Conservation (phyloP, 768 basidiomycete genomes). For the Lentinula detonsa region DNA sequence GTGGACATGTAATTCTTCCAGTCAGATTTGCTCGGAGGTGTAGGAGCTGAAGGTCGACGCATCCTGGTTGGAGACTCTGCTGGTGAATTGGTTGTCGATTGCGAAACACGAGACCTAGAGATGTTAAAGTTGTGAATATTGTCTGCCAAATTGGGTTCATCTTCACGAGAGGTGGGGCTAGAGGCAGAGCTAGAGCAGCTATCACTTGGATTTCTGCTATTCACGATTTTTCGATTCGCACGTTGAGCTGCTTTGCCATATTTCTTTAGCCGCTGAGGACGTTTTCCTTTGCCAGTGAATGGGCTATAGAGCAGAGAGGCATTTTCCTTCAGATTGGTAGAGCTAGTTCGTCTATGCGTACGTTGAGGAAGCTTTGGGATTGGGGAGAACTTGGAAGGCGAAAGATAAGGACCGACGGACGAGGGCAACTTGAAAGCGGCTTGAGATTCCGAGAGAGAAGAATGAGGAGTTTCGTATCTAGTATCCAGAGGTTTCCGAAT, state of each 20-base stretch:
- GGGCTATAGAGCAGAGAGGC: constrained; percentile 1
- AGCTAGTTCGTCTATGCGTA: constrained; percentile 22
- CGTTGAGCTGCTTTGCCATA: not conserved
- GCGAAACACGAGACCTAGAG: constrained; percentile 9
- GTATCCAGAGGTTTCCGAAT: constrained; percentile 2
- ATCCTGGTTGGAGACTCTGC: constrained; percentile 7
- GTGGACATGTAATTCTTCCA: constrained; percentile 2
- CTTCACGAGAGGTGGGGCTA: constrained; percentile 17
- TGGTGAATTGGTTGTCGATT: constrained; percentile 12
- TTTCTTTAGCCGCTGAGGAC: not conserved
- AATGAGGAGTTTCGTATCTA: constrained; percentile 15
- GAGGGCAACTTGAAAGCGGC: constrained; percentile 16
- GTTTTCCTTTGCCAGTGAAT: not conserved
- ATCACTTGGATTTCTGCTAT: constrained; percentile 39
- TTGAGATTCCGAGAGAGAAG: constrained; percentile 20
- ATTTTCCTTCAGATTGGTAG: constrained; percentile 17
- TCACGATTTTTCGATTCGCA: not conserved
- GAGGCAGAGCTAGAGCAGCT: constrained; percentile 39
- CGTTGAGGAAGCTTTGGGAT: constrained; percentile 25
- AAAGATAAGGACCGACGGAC: constrained; percentile 13
- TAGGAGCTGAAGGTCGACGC: constrained; percentile 16
- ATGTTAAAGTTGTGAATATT: constrained; percentile 13
- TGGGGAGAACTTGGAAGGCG: constrained; percentile 34
- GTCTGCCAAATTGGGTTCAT: constrained; percentile 32
- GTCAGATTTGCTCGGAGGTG: constrained; percentile 8